Evolutionary conservation across 1,284 basidiomycete species (phyloP), one percentile per base, ranked within the genome.

Genomic region (Moesziomyces parantarcticus): DNA sequence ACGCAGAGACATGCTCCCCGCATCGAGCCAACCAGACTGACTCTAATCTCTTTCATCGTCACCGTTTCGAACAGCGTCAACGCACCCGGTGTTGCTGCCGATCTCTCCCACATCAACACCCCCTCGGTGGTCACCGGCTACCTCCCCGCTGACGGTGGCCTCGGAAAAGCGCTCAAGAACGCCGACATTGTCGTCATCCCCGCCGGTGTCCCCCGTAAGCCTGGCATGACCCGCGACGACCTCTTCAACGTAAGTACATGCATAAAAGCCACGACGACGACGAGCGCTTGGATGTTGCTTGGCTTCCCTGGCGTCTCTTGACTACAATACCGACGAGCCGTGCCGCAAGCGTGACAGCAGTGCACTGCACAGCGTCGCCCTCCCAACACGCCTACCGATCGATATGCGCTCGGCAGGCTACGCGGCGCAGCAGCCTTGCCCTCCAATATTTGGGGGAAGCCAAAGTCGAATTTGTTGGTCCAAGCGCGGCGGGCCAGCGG

Each of bases 171-270:
- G 43, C 88, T 99, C 81, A 89, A 88, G 58, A 93, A 91, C 64
- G 94, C 94, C 46, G 90, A 97, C 76, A 84, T 98, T 73, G 90
- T 99, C 80, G 89, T 99, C 78, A 97, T 99, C 85, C 97, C 97
- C 66, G 97, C 96, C 78, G 96, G 97, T 86, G 91, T 98, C 11
- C 96, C 97, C 66, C 89, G 97, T 79, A 99, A 99, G 85, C 85
- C 84, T 25, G 84, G 84, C 66, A 88, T 88, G 88, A 87, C 85
- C 78, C 89, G 94, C 86, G 95, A 97, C 84, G 92, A 95, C 85
- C 88, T 96, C 20, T 96, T 96, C 90, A 94, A 95, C 88, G 92
- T 91, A 62, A 72, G 85, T 73, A 50, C 23, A 51, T 29, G 11
- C 29, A 29, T 9, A 10, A 11, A 2, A 8, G 29, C 2, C 6